Conservation (phyloP, 768 basidiomycete genomes). For the Boletus sensibilis region DNA sequence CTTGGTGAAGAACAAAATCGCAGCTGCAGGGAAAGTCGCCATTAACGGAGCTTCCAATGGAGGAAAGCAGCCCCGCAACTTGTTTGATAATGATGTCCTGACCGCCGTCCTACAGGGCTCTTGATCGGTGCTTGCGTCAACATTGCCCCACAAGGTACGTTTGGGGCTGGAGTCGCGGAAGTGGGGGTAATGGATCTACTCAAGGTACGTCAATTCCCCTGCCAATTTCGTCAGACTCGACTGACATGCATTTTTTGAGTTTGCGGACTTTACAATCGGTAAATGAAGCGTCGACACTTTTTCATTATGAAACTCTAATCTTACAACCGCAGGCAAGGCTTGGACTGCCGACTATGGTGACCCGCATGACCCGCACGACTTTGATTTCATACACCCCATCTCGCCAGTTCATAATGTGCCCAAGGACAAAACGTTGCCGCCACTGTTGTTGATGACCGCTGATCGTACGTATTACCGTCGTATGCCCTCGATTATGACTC, state of each 20-base stretch:
- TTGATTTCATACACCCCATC: conserved; percentile 79
- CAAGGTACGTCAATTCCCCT: conserved; percentile 45
- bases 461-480: conserved; percentile 56
- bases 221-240: background rate
- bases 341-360: conserved; percentile 83
- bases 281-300: conserved; percentile 4
- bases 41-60: conserved; percentile 84
- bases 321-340: conserved; percentile 48
- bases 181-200: conserved; percentile 81
- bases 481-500: background rate
- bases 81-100: background rate
- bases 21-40: conserved; percentile 64
- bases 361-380: conserved; percentile 71
- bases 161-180: conserved; percentile 78
- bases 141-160: conserved; percentile 69
- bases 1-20: conserved; percentile 71
- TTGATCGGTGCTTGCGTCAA: conserved; percentile 85
- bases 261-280: conserved; percentile 77
- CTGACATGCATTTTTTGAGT: conserved; percentile 38
- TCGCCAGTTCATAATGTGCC: conserved; percentile 84
- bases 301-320: conserved; percentile 8
- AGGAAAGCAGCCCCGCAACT: conserved; percentile 40
- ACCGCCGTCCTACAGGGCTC: conserved; percentile 46
- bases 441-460: conserved; percentile 75
- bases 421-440: conserved; percentile 56